These are phyloP conservation scores for Neopestalotiopsis sp. DNA, from an alignment of 2,329 filamentous ascomycete genomes.

Conservation along the genomic window DNA sequence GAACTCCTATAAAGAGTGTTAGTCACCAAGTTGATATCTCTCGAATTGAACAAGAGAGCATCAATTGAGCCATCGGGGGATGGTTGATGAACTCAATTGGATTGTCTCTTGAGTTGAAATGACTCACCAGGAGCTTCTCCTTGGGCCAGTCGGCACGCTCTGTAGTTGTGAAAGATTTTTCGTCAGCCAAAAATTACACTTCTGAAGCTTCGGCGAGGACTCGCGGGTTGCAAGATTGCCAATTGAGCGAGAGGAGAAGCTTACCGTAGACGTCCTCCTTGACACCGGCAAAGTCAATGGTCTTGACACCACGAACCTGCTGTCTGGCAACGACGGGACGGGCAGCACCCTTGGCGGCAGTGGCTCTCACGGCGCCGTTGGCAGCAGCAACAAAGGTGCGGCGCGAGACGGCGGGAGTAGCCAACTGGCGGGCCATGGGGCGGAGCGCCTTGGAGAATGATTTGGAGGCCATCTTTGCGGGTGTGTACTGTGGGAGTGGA, in stretches of 20 bases:
- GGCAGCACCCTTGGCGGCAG: constrained; percentile 53
- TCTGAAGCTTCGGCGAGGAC: not conserved
- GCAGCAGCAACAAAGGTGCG: constrained; percentile 69
- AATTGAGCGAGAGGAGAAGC: constrained; percentile 29
- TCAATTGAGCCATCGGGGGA: not conserved
- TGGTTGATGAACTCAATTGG: not conserved
- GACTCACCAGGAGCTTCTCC: constrained; percentile 93
- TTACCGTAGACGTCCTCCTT: constrained; percentile 95
- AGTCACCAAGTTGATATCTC: constrained; percentile 26
- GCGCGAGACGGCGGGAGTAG: constrained; percentile 63
- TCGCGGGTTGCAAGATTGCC: not conserved
- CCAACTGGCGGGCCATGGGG: constrained; percentile 68
- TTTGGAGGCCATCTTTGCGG: constrained; percentile 75
- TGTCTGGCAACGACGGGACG: constrained; percentile 54
- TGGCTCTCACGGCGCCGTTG: constrained; percentile 59
- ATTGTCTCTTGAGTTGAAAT: constrained; percentile 23
- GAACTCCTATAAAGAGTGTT: constrained; percentile 72
- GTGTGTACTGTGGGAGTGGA: constrained; percentile 30
- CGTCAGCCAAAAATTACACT: not conserved
- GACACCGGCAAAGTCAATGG: constrained; percentile 95
- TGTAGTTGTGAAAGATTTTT: constrained; percentile 42
- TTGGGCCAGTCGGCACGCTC: constrained; percentile 98
- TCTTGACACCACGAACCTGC: constrained; percentile 91
- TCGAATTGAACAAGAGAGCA: not conserved
- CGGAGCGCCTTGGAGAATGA: constrained; percentile 73